These are phyloP conservation scores for Malassezia caprae DNA, from an alignment of 1,284 basidiomycete species.

Conservation along the genomic window DNA sequence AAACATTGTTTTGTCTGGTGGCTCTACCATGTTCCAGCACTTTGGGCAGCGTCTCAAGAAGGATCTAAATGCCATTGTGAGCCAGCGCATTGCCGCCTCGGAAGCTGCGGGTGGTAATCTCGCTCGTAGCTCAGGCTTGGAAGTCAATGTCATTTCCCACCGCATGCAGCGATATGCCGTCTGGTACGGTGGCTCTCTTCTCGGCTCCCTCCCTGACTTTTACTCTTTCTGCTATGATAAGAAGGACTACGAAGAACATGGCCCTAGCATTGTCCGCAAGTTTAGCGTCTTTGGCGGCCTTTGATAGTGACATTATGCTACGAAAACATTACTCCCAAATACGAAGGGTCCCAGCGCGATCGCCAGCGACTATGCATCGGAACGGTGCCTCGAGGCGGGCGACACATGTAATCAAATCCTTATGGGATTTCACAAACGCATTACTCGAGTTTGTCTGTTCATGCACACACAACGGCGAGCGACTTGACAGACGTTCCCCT, in stretches of 20 bases:
- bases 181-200: conserved; percentile 90
- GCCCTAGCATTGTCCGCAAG: conserved; percentile 71
- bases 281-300: conserved; percentile 40
- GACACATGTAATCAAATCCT: conserved; percentile 70
- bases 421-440: conserved; percentile 52
- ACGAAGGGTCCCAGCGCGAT: conserved; percentile 49
- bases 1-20: conserved; percentile 87
- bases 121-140: conserved; percentile 53
- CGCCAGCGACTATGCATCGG: conserved; percentile 72
- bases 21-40: conserved; percentile 96
- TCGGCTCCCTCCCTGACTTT: conserved; percentile 68
- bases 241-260: conserved; percentile 92
- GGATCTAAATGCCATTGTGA: conserved; percentile 86
- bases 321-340: conserved; percentile 32
- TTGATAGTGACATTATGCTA: conserved; percentile 9
- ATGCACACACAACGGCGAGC: conserved; percentile 27
- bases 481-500: not conserved
- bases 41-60: conserved; percentile 91
- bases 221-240: conserved; percentile 95
- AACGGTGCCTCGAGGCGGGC: conserved; percentile 76
- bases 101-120: conserved; percentile 65
- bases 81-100: conserved; percentile 72
- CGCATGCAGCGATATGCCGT: conserved; percentile 95
- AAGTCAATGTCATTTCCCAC: conserved; percentile 78
- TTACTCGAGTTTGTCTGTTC: conserved; percentile 18